These are phyloP conservation scores for Ogataea methanolica DNA, from an alignment of 805 yeast genomes.

Conservation along the genomic window DNA sequence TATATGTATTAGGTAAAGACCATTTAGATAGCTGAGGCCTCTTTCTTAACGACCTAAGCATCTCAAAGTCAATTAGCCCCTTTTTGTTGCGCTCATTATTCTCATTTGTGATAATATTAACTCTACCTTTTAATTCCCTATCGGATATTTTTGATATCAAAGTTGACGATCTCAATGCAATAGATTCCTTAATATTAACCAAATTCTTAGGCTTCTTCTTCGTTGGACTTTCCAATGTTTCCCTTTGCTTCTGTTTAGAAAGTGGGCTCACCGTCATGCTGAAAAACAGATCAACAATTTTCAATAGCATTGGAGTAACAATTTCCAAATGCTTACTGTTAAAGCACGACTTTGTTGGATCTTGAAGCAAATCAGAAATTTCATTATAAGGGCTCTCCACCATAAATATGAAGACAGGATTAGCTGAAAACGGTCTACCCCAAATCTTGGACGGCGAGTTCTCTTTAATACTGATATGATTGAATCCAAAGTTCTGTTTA, in stretches of 20 bases:
- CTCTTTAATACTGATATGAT: conserved; percentile 1
- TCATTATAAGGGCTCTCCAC: conserved; percentile 13
- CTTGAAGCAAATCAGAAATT: conserved; percentile 36
- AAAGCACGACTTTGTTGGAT: conserved; percentile 32
- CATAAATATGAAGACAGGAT: conserved; percentile 37
- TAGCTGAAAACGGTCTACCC: conserved; percentile 30
- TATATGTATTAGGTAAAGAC: background rate
- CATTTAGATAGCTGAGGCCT: background rate
- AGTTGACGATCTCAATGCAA: conserved; percentile 2
- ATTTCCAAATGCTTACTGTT: conserved; percentile 23
- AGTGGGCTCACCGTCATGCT: background rate
- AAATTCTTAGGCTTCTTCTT: background rate
- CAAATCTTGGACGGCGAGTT: conserved; percentile 21
- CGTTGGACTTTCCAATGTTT: background rate
- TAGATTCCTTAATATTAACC: background rate
- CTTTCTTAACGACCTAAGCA: background rate
- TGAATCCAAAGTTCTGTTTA: conserved; percentile 16
- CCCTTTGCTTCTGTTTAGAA: background rate
- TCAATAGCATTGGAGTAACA: conserved; percentile 29
- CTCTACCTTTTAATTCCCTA: background rate
- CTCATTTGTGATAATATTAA: background rate
- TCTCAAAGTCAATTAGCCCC: conserved; percentile 1
- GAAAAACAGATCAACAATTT: conserved; percentile 27
- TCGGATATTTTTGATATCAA: conserved; percentile 2
- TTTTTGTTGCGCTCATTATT: background rate